Evolutionary conservation across 2,329 filamentous ascomycete genomes (phyloP).

Genomic region (Cytospora schulzeri): DNA sequence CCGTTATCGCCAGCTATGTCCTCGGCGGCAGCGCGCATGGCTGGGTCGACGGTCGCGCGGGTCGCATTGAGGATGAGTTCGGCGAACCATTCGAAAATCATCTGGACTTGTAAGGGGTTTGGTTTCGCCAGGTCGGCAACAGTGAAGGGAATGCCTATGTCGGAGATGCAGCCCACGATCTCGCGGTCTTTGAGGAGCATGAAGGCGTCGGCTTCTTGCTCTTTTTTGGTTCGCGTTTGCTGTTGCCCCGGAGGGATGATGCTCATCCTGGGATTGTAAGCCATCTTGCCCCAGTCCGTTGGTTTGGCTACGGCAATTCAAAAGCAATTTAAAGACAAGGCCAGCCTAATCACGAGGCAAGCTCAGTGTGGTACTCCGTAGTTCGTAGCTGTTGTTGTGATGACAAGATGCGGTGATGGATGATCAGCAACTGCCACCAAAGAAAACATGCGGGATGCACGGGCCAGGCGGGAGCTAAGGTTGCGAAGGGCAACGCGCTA

Average conservation of each 20-base stretch:
- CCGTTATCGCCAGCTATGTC: slow-evolving; percentile 82
- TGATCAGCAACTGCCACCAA: neutral
- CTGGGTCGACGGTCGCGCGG: slow-evolving; percentile 88
- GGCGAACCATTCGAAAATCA: slow-evolving; percentile 97
- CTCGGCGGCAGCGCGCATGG: slow-evolving; percentile 89
- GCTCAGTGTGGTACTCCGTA: neutral
- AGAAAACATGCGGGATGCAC: neutral
- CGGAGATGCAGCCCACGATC: slow-evolving; percentile 95
- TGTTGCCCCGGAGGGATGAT: slow-evolving; percentile 58
- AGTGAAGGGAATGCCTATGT: slow-evolving; percentile 90
- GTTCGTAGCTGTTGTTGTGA: neutral
- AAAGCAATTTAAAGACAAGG: neutral
- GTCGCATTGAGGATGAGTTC: slow-evolving; percentile 93
- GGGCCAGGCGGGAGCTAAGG: neutral
- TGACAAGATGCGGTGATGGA: neutral
- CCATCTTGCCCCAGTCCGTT: slow-evolving; percentile 44
- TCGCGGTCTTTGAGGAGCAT: slow-evolving; percentile 69
- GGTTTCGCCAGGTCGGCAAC: slow-evolving; percentile 89
- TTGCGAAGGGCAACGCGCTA: slow-evolving; percentile 1
- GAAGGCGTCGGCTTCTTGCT: slow-evolving; percentile 61
- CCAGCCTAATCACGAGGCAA: neutral
- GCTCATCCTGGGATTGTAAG: slow-evolving; percentile 63
- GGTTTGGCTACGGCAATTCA: neutral
- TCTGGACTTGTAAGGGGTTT: slow-evolving; percentile 91
- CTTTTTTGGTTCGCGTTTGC: slow-evolving; percentile 53